A percentile compares a stretch with the other conserved stretches of the same genome.
Evolutionary conservation across 345 rosid species (phyloP).

Genomic region (Abelmoschus esculentus): DNA sequence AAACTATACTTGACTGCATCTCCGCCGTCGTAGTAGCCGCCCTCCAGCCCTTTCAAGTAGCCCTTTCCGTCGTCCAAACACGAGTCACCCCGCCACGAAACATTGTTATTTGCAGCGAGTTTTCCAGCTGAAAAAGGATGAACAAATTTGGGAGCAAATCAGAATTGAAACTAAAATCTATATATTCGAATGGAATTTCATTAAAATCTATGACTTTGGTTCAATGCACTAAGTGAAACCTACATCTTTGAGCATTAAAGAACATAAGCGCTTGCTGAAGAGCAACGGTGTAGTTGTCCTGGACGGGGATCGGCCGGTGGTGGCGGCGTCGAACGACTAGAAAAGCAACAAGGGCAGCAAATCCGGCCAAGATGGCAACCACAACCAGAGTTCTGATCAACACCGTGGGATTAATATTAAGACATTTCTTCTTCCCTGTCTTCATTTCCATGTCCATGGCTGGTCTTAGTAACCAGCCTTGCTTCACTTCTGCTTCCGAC

Average conservation of each 20-base stretch:
- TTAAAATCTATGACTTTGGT: too few species aligned
- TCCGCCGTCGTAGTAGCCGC: slow-evolving; percentile 92
- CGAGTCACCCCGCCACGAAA: slow-evolving; percentile 89
- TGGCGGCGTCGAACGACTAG: neutral
- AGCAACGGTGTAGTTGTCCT: slow-evolving; percentile 21
- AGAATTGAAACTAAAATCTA: neutral
- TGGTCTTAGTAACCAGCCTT: slow-evolving; percentile 22
- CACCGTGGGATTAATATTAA: neutral
- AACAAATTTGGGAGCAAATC: neutral
- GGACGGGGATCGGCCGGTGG: neutral
- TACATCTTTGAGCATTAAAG: slow-evolving; percentile 22
- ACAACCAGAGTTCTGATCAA: slow-evolving; percentile 7
- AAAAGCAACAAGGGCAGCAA: slow-evolving; percentile 4
- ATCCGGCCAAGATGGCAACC: neutral
- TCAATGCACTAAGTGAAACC: neutral
- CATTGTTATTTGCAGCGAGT: slow-evolving; percentile 82
- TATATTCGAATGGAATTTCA: too few species aligned
- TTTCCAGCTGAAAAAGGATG: slow-evolving; percentile 55
- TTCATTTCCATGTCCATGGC: neutral
- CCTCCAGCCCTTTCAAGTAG: slow-evolving; percentile 56
- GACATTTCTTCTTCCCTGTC: slow-evolving; percentile 5
- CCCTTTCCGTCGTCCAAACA: slow-evolving; percentile 76
- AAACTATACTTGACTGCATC: slow-evolving; percentile 90
- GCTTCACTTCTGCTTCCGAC: slow-evolving; percentile 22
- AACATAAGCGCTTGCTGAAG: slow-evolving; percentile 18